phyloP scores from a whole-genome alignment of 2,329 filamentous ascomycete genomes.

The Claviceps paspali region DNA sequence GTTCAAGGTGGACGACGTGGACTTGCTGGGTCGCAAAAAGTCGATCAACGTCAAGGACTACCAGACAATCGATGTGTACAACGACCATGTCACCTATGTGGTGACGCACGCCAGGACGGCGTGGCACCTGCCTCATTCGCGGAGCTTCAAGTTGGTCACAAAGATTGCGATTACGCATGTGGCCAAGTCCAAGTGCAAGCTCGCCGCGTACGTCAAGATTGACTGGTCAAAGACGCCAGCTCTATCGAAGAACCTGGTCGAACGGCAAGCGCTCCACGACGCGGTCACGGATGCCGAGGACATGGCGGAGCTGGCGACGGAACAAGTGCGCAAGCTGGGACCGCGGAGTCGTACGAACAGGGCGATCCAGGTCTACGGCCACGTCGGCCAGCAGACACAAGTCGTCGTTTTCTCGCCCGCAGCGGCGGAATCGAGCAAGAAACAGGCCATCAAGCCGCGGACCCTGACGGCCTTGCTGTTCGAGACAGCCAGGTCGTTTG shows the following conservation, averaged over 20 bases:
- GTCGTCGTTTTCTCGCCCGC: constrained; percentile 44
- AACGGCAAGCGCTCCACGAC: constrained; percentile 61
- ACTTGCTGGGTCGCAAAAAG: constrained; percentile 47
- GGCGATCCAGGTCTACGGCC: constrained; percentile 65
- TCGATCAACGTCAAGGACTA: constrained; percentile 57
- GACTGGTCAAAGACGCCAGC: constrained; percentile 63
- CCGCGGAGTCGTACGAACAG: constrained; percentile 60
- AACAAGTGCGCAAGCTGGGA: constrained; percentile 62
- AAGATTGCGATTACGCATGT: constrained; percentile 92
- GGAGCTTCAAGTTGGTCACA: constrained; percentile 65
- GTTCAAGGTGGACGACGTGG: constrained; percentile 56
- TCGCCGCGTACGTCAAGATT: constrained; percentile 76
- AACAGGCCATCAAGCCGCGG: constrained; percentile 44
- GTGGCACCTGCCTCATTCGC: constrained; percentile 76
- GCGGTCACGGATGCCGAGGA: constrained; percentile 57
- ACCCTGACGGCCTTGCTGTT: constrained; percentile 54
- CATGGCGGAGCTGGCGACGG: constrained; percentile 58
- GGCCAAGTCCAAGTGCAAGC: constrained; percentile 80
- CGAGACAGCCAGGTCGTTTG: constrained; percentile 57
- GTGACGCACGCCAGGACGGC: constrained; percentile 46
- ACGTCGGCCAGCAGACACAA: constrained; percentile 53
- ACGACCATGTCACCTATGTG: constrained; percentile 57
- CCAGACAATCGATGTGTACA: constrained; percentile 73
- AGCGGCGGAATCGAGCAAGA: constrained; percentile 30
- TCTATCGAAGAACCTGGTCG: constrained; percentile 45